These are phyloP conservation scores for Prototheca wickerhamii DNA, from an alignment of 163 green algal species.

Conservation along the genomic window DNA sequence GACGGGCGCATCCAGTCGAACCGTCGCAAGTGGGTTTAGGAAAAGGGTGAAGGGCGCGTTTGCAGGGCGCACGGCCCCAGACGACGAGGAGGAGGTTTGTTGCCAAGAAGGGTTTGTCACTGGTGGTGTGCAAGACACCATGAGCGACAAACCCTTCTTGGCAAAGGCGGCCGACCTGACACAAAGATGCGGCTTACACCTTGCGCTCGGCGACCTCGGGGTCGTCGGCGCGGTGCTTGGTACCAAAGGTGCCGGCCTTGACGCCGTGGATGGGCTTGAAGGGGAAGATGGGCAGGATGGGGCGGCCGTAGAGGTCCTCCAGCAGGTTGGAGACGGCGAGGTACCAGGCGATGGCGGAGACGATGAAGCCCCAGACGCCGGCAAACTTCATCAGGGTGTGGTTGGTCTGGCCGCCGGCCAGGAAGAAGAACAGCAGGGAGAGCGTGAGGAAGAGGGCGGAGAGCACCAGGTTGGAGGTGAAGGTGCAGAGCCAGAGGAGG, in stretches of 20 bases:
- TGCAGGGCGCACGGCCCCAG: too few species aligned
- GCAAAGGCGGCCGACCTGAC: too few species aligned
- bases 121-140: too few species aligned
- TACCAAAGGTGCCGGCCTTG: constrained; percentile 19
- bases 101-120: too few species aligned
- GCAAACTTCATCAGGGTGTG: constrained; percentile 18
- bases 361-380: constrained; percentile 22
- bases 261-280: constrained; percentile 17
- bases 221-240: constrained; percentile 13
- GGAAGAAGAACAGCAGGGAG: constrained; percentile 26
- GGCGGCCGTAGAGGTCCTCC: constrained; percentile 18
- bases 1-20: too few species aligned
- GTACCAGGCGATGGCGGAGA: constrained; percentile 18
- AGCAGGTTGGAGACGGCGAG: constrained; percentile 15
- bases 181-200: too few species aligned
- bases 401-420: constrained; percentile 21
- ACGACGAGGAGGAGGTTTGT: too few species aligned
- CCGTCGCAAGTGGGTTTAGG: too few species aligned
- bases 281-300: constrained; percentile 23
- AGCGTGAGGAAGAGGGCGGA: constrained; percentile 23
- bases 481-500: constrained; percentile 9
- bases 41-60: too few species aligned
- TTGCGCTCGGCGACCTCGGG: background rate
- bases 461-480: constrained; percentile 16
- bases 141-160: too few species aligned